These are phyloP conservation scores for Ceratocystis cubensis DNA, from an alignment of 2,329 filamentous ascomycete genomes.

Conservation along the genomic window DNA sequence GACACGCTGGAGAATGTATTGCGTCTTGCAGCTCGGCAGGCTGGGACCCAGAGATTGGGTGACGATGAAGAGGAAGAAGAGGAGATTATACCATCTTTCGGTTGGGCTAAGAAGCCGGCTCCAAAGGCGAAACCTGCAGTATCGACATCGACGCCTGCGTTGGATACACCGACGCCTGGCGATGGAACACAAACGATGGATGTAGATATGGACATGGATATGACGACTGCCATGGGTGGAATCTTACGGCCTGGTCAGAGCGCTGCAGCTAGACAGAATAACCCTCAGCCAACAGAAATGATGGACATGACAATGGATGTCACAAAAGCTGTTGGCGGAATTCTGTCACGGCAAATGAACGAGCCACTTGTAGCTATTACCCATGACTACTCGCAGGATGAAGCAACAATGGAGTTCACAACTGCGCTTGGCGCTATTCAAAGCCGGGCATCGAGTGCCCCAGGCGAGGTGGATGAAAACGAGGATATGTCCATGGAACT, in stretches of 20 bases:
- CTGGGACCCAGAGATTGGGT: constrained; percentile 59
- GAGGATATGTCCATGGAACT: constrained; percentile 73
- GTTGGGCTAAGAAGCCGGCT: constrained; percentile 51
- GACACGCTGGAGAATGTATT: constrained; percentile 71
- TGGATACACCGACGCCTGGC: background rate
- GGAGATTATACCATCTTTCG: constrained; percentile 63
- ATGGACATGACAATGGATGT: constrained; percentile 95
- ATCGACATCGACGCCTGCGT: constrained; percentile 20
- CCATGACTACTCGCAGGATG: constrained; percentile 33
- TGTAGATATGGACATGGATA: constrained; percentile 42
- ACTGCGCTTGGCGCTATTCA: constrained; percentile 62
- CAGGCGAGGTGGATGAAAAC: constrained; percentile 33
- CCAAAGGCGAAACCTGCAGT: background rate
- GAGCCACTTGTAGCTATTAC: constrained; percentile 24
- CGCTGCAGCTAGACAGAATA: background rate
- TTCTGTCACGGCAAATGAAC: constrained; percentile 41
- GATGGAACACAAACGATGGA: constrained; percentile 27
- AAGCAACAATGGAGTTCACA: constrained; percentile 69
- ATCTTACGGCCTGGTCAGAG: constrained; percentile 24
- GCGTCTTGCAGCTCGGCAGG: constrained; percentile 59
- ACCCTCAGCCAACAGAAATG: constrained; percentile 39
- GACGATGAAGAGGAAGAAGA: constrained; percentile 38
- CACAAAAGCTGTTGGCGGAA: constrained; percentile 68
- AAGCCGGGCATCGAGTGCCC: constrained; percentile 26
- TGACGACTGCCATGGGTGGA: constrained; percentile 44